Evolutionary conservation across 768 basidiomycete genomes (phyloP), one percentile per base, ranked within the genome.

Genomic region (Pulveroboletus sp.): DNA sequence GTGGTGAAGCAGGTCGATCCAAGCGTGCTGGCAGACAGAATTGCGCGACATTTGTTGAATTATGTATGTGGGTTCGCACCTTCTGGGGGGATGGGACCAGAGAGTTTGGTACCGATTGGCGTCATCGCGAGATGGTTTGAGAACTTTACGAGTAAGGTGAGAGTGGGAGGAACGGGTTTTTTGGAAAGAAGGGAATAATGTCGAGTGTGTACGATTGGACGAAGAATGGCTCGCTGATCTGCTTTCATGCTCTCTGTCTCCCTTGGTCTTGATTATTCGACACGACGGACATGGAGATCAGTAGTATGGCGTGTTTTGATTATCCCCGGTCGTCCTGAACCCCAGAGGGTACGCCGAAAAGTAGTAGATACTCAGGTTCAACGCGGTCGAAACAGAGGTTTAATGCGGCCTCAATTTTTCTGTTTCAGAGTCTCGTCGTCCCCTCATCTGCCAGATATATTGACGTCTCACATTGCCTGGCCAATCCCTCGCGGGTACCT

Each of bases 81-180:
- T 30, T 73, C 75, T 15, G 70, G 73, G 5, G 69, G 60, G 14
- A 54, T 82, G 21, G 71, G 75, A 3, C 76, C 75, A 1, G 79
- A 83, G 41, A 73, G 74, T 18, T 64, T 74, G 52, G 71, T 89
- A 3, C 84, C 85, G 8, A 79, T 90, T 76, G 74, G 69, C 39
- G 46, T 85, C 27, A 73, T 89, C 27, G 73, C 72, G 44, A 82
- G 71, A 57, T 89, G 87, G 87, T 88, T 87, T 61, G 86, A 89
- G 36, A 77, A 36, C 48, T 83, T 89, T 58, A 51, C 77, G 55
- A 61, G 63, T 8, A 89, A 89, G 61, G 60, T 87, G 33, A 76
- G 69, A 56, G 75, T 75, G 5, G 77, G 75, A 0, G 86, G 87
- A 2, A 60, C 76, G 4, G 80, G 69, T 5, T 89, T 88, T 65